Evolutionary conservation across 345 rosid species (phyloP), one percentile per base, ranked within the genome.

Genomic region (Garcia nutans): DNA sequence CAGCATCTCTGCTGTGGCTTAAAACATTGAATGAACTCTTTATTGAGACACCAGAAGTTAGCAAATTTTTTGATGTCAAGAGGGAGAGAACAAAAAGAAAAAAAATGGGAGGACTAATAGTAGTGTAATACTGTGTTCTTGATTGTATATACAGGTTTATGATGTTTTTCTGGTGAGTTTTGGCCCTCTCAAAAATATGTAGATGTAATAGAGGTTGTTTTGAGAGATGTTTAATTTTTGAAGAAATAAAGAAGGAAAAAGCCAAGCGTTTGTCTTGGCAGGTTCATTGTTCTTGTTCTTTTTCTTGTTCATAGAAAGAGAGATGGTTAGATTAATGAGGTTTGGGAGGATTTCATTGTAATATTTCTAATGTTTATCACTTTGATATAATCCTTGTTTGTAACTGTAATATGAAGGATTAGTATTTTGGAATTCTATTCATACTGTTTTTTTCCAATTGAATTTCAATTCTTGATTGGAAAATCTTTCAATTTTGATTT

Each of bases 1-100:
- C 74, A 88, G 94, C 84, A 88, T 93, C 85, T 76, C 90, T 56
- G 92, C 97, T 6, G 84, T 91, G 86, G 96, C 94, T 23, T 91
- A 83, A 83, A 78, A 23, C 16, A 8, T 77, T 71, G 6, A 42
- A 45, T 6, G 6, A 42, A 33, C 26, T 55, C 31, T 57, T 57
- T 4, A 55, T 5, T 17, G 26, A 17, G 68, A 47, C 19, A 74
- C 59, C 60, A 52, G 37, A 56, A 42, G 8, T 33, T 47, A 71
- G 33, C 64, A 74, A 82, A 57, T 73, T 77, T 86, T 84, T 86
- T 82, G 78, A 73, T 56, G 16, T 31, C 42, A 37, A 10, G 19
- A 70, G 60, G 41, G 72, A 50, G 23, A 8, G 68, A 54, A n/a
- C 33, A 20, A 31, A 66, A 37, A 33, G 41, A 33, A 33, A 33